Conservation (phyloP, 495 filamentous ascomycete species). For the Penicillium chermesinum region DNA sequence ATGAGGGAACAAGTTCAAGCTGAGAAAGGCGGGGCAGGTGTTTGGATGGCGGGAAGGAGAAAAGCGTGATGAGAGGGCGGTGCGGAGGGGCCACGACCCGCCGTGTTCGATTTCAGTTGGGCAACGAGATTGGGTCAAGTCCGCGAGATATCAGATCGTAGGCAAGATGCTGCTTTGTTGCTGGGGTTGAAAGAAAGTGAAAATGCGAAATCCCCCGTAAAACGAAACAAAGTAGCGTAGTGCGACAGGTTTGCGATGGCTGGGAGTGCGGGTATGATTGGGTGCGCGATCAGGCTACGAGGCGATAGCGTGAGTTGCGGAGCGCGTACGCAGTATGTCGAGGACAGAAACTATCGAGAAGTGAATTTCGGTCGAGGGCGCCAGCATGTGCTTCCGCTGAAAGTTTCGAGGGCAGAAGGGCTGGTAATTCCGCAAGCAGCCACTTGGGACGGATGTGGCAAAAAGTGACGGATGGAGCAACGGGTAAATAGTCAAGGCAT, state of each 20-base stretch:
- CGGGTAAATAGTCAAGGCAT: not conserved
- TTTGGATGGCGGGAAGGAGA: constrained; percentile 12
- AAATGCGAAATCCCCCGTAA: not conserved
- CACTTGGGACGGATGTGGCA: constrained; percentile 20
- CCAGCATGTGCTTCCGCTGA: too few relatives aligned
- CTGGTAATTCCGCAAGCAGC: constrained; percentile 26
- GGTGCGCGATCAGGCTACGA: not conserved
- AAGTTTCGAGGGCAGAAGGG: not conserved
- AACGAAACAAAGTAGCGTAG: not conserved
- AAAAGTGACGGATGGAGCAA: constrained; percentile 8
- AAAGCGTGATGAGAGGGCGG: constrained; percentile 4
- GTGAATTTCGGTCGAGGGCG: too few relatives aligned
- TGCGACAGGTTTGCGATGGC: not conserved
- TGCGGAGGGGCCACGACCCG: not conserved
- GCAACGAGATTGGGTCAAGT: not conserved
- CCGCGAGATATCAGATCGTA: too few relatives aligned
- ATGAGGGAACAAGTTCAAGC: constrained; percentile 9
- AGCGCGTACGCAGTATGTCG: not conserved
- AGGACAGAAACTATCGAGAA: not conserved
- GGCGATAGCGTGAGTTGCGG: not conserved
- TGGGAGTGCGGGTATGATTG: not conserved
- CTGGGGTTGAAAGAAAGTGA: too few relatives aligned
- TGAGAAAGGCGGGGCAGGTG: constrained; percentile 22
- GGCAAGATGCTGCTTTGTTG: too few relatives aligned
- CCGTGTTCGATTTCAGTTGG: not conserved